Evolutionary conservation across 306 rosid genomes (phyloP).

Genomic region (Albizia julibrissin): DNA sequence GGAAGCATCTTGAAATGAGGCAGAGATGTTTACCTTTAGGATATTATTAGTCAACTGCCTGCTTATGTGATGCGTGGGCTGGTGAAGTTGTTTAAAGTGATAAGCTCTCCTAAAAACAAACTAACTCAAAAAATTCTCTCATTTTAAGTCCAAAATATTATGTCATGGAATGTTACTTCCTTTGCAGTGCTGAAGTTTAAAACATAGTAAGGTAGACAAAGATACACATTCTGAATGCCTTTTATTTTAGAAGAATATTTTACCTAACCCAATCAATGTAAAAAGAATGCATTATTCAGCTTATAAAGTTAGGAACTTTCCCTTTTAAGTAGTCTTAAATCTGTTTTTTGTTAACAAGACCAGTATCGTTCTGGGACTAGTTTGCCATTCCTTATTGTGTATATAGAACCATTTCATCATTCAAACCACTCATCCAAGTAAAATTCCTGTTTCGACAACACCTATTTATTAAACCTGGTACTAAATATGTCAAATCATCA

Average conservation of each 20-base stretch:
- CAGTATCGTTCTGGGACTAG: not conserved
- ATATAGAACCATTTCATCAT: not conserved
- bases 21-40: not conserved
- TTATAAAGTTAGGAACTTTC: not conserved
- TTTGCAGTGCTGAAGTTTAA: not conserved
- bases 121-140: not conserved
- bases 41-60: not conserved
- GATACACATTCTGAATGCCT: not conserved
- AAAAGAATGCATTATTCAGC: not conserved
- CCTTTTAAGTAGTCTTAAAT: not conserved
- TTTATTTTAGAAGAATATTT: not conserved
- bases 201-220: not conserved
- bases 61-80: not conserved
- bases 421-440: not conserved
- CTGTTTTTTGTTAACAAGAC: not conserved
- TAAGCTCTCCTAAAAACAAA: not conserved
- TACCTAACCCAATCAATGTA: not conserved
- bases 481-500: not conserved
- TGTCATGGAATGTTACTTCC: not conserved
- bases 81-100: not conserved
- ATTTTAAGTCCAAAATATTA: not conserved
- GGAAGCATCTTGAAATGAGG: not conserved
- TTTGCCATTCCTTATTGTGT: not conserved
- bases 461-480: not conserved
- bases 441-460: not conserved